Evolutionary conservation across 2,329 filamentous ascomycete genomes (phyloP), one percentile per base, ranked within the genome.

Genomic region (Neofusicoccum kwambonambiense): DNA sequence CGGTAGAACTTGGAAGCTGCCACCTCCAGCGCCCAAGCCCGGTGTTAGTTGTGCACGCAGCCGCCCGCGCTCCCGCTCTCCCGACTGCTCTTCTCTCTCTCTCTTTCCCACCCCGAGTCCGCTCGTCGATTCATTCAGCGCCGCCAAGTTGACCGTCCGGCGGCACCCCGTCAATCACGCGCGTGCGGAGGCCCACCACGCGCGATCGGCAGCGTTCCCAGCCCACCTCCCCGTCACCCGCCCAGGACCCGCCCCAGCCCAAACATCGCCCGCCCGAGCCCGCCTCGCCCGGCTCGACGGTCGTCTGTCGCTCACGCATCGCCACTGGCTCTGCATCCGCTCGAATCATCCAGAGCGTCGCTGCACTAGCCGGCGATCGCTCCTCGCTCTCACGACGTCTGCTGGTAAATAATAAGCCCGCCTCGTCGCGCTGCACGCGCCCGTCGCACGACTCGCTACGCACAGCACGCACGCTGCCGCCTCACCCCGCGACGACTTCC

Each of bases 1-100:
- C 45, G 31, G 51, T 49, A 64, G 62, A 64, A 64, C 62, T 64
- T 56, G 62, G 62, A 58, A 64, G 62, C 62, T 64, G 51, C 51
- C 62, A 47, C 47, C 57, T 39, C 31, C 39, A 34, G 47, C 52
- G 47, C 58, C 58, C 45, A 39, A 51, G 47, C 60, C 47, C 47
- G 17, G 45, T 8, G 37, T 15, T 13, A 54, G 39, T 41, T 31
- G 27, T 49, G 57, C 35, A 22, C 34, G 34, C 50, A 54, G 13
- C 50, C 50, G 37, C 52, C 13, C 61, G 44, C 62, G 58, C 51
- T 64, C 34, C 52, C 61, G 44, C 62, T 64, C 51, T 64, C 42
- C 52, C 17, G 42, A 56, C 51, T 37, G 52, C 37, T 35, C 13
- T 39, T 39, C 44, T 41, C 31, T 22, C 31, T 22, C 35, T 34